Base-by-base conservation (phyloP, 495 filamentous ascomycete genomes). In the Coniosporium apollinis region DNA sequence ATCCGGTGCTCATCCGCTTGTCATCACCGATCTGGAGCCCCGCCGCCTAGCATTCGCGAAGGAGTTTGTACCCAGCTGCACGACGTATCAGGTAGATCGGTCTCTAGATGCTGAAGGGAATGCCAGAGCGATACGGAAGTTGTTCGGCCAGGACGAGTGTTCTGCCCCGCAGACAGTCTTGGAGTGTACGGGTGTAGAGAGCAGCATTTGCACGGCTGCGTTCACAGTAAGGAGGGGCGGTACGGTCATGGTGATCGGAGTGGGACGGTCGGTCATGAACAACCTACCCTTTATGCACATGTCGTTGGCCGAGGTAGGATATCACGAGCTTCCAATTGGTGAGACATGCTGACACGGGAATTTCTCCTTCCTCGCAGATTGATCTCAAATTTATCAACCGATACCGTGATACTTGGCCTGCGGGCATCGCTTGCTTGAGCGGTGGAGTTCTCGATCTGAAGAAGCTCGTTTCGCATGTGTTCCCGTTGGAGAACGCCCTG, bases 281-380 rank as follows among this genome's bases (percentile, higher is more conserved):
- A 73, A 74, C 28, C 41, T 77, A 11, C 74, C 72, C 0, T 79
- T 77, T 44, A 77, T 77, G 74, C 70, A 74, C 42, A 44, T 78
- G 30, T 71, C 66, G 9, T 43, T 74, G 19, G 64, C 69, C 6
- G 71, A 74, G 32, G 37, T 39, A 36, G 4, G 34, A 14, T 24
- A 26, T 42, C 20, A 24, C 19, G 22, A 3, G 5, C 29, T 25
- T 21, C 30, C 26, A 20, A n/a, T n/a, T n/a, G n/a, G n/a, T n/a
- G n/a, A n/a, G n/a, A 24, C 4, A 40, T 19, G 19, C n/a, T n/a
- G n/a, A n/a, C n/a, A n/a, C n/a, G n/a, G n/a, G 22, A 39, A 15
- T 32, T 14, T 2, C 19, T 16, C n/a, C 15, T 21, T 3, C 31
- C 14, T 9, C 15, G 21, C 28, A 66, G 70, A 75, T 76, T 37